Evolutionary conservation across 495 filamentous ascomycete species (phyloP).

Genomic region (Trichoderma gamsii): DNA sequence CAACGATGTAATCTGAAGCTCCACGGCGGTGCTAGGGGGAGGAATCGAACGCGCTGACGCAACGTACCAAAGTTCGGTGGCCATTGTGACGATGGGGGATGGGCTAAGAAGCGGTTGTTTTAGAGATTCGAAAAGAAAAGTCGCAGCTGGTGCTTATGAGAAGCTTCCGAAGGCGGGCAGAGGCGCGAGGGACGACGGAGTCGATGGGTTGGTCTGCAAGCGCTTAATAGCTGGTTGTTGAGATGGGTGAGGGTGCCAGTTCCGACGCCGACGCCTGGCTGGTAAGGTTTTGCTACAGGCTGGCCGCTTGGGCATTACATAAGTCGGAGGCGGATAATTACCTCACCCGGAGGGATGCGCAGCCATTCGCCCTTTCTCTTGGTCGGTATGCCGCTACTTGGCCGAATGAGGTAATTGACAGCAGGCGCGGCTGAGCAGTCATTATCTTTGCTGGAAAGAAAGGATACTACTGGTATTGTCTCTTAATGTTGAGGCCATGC

Average conservation of each 20-base stretch:
- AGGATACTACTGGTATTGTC: background rate
- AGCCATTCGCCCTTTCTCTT: background rate
- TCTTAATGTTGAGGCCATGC: no score
- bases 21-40: slow-evolving; percentile 17
- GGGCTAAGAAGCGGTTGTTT: slow-evolving; percentile 20
- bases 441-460: background rate
- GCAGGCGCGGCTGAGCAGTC: background rate
- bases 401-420: slow-evolving; percentile 4
- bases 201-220: background rate
- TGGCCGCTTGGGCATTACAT: slow-evolving; percentile 10
- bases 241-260: slow-evolving; percentile 11
- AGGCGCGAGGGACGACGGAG: background rate
- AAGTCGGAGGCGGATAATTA: slow-evolving; percentile 13
- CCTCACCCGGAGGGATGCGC: slow-evolving; percentile 4
- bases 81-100: slow-evolving; percentile 25
- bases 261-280: slow-evolving; percentile 9
- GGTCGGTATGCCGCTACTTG: background rate
- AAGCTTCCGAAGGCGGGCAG: slow-evolving; percentile 1
- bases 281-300: slow-evolving; percentile 11
- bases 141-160: background rate
- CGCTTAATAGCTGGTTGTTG: background rate
- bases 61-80: slow-evolving; percentile 18
- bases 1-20: slow-evolving; percentile 17
- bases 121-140: slow-evolving; percentile 13
- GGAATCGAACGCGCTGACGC: slow-evolving; percentile 11